These are phyloP conservation scores for Volvariella surrecta DNA, from an alignment of 1,284 basidiomycete species.

Conservation along the genomic window DNA sequence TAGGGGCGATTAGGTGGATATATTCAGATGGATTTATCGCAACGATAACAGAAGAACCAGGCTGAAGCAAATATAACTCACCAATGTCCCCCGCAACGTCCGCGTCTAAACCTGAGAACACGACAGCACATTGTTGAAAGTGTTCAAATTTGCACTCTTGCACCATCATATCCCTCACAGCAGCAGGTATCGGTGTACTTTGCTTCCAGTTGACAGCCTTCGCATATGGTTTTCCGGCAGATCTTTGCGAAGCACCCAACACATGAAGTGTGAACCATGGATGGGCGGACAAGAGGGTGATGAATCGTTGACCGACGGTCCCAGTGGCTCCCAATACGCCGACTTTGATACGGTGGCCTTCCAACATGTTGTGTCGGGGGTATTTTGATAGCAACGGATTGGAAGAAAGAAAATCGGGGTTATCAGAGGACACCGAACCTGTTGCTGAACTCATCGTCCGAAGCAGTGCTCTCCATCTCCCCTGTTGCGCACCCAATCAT, in stretches of 20 bases:
- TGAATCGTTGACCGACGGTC: slow-evolving; percentile 93
- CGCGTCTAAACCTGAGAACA: slow-evolving; percentile 94
- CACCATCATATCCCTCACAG: slow-evolving; percentile 66
- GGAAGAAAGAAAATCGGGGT: slow-evolving; percentile 9
- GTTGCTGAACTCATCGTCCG: slow-evolving; percentile 1
- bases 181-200: slow-evolving; percentile 63
- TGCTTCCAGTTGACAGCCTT: slow-evolving; percentile 92
- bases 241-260: slow-evolving; percentile 85
- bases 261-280: slow-evolving; percentile 88
- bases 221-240: slow-evolving; percentile 80
- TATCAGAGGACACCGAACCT: slow-evolving; percentile 5
- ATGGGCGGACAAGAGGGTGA: slow-evolving; percentile 81
- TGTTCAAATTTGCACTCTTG: slow-evolving; percentile 72
- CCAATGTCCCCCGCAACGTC: slow-evolving; percentile 95
- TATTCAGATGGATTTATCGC: too few species aligned
- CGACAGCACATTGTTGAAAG: slow-evolving; percentile 79
- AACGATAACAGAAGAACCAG: too few species aligned
- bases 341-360: slow-evolving; percentile 54
- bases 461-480: slow-evolving; percentile 2
- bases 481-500: too few species aligned
- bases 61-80: slow-evolving; percentile 27
- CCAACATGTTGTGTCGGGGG: slow-evolving; percentile 18
- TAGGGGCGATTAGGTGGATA: too few species aligned
- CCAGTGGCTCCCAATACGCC: slow-evolving; percentile 96
- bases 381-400: slow-evolving; percentile 16